phyloP scores from a whole-genome alignment of 495 filamentous ascomycete species.

The Neurospora discreta region DNA sequence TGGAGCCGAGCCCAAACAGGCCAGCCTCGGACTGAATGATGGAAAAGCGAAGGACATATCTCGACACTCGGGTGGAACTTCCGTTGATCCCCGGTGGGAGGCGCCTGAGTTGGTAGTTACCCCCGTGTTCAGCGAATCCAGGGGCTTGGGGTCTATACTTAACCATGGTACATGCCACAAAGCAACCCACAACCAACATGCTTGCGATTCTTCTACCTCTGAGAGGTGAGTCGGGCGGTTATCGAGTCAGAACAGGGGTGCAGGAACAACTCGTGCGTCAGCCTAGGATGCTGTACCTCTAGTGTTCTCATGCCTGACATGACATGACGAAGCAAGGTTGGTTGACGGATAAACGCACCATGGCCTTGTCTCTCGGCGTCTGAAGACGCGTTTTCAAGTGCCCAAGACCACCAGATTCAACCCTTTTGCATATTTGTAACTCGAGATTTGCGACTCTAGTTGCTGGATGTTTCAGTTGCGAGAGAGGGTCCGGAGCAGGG shows the following conservation, averaged over 20 bases:
- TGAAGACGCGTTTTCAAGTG: background rate
- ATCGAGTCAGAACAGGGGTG: background rate
- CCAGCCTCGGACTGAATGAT: background rate
- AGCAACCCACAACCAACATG: background rate
- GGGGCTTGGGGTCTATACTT: background rate
- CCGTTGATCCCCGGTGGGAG: background rate
- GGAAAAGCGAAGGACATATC: background rate
- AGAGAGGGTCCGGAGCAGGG: background rate
- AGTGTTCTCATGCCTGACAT: background rate
- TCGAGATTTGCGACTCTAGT: background rate
- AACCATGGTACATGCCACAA: background rate
- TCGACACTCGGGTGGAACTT: background rate
- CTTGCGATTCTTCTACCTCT: background rate
- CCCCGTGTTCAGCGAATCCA: background rate
- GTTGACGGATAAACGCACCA: background rate
- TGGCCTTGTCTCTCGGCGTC: background rate
- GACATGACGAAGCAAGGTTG: background rate
- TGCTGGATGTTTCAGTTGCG: background rate
- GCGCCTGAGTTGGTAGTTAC: background rate
- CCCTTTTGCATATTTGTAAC: background rate
- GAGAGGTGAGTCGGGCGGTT: background rate
- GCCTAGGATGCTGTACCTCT: background rate
- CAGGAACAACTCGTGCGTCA: background rate
- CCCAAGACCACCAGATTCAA: background rate
- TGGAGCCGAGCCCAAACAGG: background rate